phyloP scores from a whole-genome alignment of 257 asterid species.

The Plantago major region DNA sequence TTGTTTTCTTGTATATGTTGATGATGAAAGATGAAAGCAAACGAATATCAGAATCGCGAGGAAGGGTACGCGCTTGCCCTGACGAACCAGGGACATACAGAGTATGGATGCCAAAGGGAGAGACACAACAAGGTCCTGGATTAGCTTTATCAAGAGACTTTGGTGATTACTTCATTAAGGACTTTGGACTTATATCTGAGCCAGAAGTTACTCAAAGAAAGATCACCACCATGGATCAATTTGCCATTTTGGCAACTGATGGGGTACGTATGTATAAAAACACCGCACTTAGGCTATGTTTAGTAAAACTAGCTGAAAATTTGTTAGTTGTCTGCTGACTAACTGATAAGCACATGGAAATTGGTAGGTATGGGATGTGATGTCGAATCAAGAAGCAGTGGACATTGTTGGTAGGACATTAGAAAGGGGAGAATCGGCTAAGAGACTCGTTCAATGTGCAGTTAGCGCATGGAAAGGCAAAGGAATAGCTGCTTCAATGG shows the following conservation, averaged over 20 bases:
- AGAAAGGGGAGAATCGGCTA: constrained; percentile 48
- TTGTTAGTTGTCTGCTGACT: not conserved
- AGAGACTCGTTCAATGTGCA: constrained; percentile 54
- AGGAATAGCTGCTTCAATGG: constrained; percentile 54
- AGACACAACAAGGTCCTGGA: constrained; percentile 60
- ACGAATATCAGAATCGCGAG: constrained; percentile 59
- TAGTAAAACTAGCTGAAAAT: not conserved
- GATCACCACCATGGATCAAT: constrained; percentile 48
- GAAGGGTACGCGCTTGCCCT: constrained; percentile 40
- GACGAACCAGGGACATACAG: constrained; percentile 74
- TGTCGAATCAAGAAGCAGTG: constrained; percentile 70
- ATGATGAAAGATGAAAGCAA: constrained; percentile 50
- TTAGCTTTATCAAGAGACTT: constrained; percentile 76
- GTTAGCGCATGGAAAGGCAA: constrained; percentile 58
- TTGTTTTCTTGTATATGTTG: constrained; percentile 4
- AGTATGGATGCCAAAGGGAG: constrained; percentile 66
- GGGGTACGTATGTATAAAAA: constrained; percentile 40
- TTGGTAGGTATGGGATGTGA: constrained; percentile 73
- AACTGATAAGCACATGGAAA: not conserved
- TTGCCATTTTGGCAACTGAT: constrained; percentile 71
- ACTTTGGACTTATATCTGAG: constrained; percentile 74
- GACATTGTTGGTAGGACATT: constrained; percentile 45
- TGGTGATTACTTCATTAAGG: constrained; percentile 69
- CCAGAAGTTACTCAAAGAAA: constrained; percentile 61
- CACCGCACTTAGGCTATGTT: too few relatives aligned